These are phyloP conservation scores for Rhexocercosporidium sp. DNA, from an alignment of 2,329 filamentous ascomycete genomes.

Conservation along the genomic window DNA sequence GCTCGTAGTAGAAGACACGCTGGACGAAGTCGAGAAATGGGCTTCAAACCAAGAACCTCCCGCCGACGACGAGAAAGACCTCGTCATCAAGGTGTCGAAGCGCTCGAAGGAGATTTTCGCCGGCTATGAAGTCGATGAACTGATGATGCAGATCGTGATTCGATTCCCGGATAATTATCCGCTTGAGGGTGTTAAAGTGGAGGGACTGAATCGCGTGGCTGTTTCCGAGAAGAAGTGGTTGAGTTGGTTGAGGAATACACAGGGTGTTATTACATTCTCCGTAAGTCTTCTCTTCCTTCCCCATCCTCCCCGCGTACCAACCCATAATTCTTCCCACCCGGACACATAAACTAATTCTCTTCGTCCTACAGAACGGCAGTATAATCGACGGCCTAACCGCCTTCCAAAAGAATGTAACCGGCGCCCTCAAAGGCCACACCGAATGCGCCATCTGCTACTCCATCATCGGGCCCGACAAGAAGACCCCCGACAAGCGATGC, in stretches of 20 bases:
- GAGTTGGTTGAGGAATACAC: constrained; percentile 84
- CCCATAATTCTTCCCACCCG: background rate
- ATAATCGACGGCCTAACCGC: constrained; percentile 85
- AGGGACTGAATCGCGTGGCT: constrained; percentile 80
- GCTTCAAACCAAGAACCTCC: constrained; percentile 56
- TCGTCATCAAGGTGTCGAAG: constrained; percentile 73
- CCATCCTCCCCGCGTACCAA: background rate
- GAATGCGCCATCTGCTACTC: constrained; percentile 98
- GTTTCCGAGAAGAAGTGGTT: constrained; percentile 93
- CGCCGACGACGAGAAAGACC: constrained; percentile 58
- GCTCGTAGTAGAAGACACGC: constrained; percentile 66
- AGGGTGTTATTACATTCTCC: constrained; percentile 92
- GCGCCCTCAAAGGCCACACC: constrained; percentile 87
- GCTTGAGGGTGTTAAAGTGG: constrained; percentile 76
- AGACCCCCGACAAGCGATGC: constrained; percentile 90
- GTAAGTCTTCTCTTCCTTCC: constrained; percentile 46
- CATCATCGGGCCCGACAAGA: constrained; percentile 87
- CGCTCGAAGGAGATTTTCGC: constrained; percentile 79
- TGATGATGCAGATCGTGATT: constrained; percentile 82
- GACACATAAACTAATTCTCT: constrained; percentile 16
- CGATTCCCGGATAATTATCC: constrained; percentile 82
- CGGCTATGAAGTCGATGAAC: constrained; percentile 87
- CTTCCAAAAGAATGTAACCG: constrained; percentile 86
- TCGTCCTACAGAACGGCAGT: constrained; percentile 67
- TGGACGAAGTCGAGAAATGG: constrained; percentile 75